Evolutionary conservation across 2,329 filamentous ascomycete species (phyloP).

Genomic region (Lecanicillium sp.): DNA sequence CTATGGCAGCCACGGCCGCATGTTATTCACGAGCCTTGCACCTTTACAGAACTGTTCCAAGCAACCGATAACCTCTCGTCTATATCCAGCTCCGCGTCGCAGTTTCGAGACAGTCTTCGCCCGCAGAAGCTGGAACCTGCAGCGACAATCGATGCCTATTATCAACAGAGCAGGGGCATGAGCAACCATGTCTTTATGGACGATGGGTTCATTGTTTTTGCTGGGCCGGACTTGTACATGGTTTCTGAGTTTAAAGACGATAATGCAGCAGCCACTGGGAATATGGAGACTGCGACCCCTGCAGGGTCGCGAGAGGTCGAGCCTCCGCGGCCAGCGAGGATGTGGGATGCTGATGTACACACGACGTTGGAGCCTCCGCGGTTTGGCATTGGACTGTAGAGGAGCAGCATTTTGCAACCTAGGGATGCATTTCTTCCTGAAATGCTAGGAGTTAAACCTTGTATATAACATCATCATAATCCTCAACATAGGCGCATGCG

Average conservation of each 20-base stretch:
- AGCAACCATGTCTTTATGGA: conserved; percentile 7
- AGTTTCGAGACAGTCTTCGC: neutral
- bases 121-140: conserved; percentile 2
- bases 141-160: conserved; percentile 6
- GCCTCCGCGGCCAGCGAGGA: neutral
- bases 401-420: no score
- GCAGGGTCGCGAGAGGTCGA: neutral
- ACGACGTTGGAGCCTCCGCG: conserved; percentile 3
- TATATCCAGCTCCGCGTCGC: neutral
- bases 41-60: conserved; percentile 4
- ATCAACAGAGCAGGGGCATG: conserved; percentile 2
- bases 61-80: conserved; percentile 5
- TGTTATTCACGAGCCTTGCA: conserved; percentile 9
- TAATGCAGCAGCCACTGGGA: neutral
- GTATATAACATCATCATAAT: neutral
- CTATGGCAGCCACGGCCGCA: conserved; percentile 8
- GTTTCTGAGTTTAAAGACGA: conserved; percentile 2
- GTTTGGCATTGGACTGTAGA: neutral
- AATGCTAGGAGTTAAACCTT: neutral
- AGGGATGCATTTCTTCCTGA: no score
- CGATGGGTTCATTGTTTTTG: conserved; percentile 6
- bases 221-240: conserved; percentile 3
- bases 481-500: neutral
- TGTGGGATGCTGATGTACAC: conserved; percentile 5
- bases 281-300: neutral